Base-by-base conservation (phyloP, 1,284 basidiomycete genomes). In the Porodaedalea pini region DNA sequence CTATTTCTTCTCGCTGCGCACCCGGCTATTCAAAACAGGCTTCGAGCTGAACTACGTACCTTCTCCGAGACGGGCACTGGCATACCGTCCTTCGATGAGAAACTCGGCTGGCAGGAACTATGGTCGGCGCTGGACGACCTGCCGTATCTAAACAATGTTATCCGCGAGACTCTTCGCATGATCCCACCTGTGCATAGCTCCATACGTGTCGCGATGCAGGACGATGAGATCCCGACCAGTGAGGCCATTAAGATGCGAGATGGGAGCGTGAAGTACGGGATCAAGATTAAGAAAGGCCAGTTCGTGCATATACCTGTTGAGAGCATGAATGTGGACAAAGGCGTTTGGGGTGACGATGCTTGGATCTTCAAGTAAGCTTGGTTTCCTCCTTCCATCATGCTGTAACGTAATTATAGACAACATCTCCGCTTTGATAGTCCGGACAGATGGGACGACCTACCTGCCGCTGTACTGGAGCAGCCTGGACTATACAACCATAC, bases 181-280 rank as follows among this genome's bases (percentile, higher is more conserved):
- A 80, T 88, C 25, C 86, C 91, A 2, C 90, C 90, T 2, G 76
- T 92, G n/a, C 87, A 91, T 67, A 90, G 87, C 2, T 87, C 88
- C 8, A 73, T 92, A 44, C 80, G 90, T 13, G 83, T 88, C 3
- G 86, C 90, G 4, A 85, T 78, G 1, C 76, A 80, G 64, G 87
- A 91, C 64, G 88, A 92, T 64, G 77, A 82, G 54, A 76, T 93
- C 15, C 91, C 91, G 0, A 82, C 83, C 2, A 78, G 79, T 54
- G 78, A 79, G 52, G 85, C 88, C 2, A 76, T 91, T n/a, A 74
- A 73, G 57, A 73, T 76, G 61, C 70, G 74, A 13, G 78, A 85
- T 62, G 83, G 85, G 1, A 75, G 69, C 11, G 61, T 76, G 25
- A 67, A 71, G 27, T 66, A 72, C 54, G 67, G 71, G 7, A 73